Conservation (phyloP, 768 basidiomycete genomes). For the Coprinopsis marcescibilis region DNA sequence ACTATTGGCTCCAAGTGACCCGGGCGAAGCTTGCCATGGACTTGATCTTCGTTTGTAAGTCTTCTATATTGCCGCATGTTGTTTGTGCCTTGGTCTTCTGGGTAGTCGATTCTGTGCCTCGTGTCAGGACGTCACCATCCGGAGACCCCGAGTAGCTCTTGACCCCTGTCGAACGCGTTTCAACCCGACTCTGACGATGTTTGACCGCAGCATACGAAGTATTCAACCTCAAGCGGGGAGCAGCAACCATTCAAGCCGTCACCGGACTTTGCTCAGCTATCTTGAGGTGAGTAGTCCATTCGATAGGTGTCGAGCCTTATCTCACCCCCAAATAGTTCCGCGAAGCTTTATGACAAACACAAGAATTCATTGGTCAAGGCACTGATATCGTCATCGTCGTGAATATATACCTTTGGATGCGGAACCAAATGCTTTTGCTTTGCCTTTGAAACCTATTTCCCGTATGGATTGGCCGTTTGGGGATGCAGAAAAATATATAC, state of each 20-base stretch:
- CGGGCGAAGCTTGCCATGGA: constrained; percentile 77
- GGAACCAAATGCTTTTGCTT: neutral
- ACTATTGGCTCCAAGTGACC: constrained; percentile 70
- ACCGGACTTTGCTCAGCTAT: constrained; percentile 66
- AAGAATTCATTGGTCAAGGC: constrained; percentile 56
- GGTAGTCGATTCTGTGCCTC: neutral
- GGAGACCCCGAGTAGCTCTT: neutral
- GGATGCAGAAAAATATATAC: no score
- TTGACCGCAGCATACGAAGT: constrained; percentile 61
- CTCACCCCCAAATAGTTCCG: constrained; percentile 39
- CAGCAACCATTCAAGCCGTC: constrained; percentile 55
- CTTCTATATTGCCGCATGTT: constrained; percentile 6
- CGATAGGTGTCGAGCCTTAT: neutral
- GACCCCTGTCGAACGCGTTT: no score
- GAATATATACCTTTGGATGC: neutral
- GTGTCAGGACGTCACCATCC: neutral
- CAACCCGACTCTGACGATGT: constrained; percentile 6
- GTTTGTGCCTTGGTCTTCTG: neutral
- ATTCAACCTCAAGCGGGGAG: constrained; percentile 62
- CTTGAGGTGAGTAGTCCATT: constrained; percentile 49
- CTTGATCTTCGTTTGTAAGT: constrained; percentile 79
- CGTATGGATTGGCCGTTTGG: neutral
- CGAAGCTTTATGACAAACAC: constrained; percentile 73
- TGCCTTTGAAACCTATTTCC: neutral
- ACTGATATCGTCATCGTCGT: constrained; percentile 22